Base-by-base conservation (phyloP, 805 yeast genomes). In the Candida quercuum region DNA sequence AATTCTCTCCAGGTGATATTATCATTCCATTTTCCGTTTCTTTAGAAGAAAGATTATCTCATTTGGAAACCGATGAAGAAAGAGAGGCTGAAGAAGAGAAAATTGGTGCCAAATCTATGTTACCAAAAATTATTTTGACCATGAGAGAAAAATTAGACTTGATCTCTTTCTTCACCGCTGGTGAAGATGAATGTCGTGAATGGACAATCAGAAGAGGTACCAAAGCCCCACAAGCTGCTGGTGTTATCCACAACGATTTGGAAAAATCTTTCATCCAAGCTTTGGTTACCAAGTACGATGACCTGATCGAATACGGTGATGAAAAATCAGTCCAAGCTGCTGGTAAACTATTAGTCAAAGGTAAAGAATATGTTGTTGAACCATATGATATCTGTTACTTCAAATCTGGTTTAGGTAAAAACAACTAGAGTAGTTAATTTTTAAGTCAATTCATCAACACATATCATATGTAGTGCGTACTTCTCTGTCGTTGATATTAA, bases 181-280 rank as follows among this genome's bases (percentile, higher is more conserved):
- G 99, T 51, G 84, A 95, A 29, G 86, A 86, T 45, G 99, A 93
- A 69, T 95, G 89, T 35, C 83, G 97, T 63, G 97, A 94, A 66
- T 93, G 99, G 99, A 93, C 99, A 25, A 79, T 93, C 46, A 79
- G 98, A 66, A 70, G 72, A 51, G 94, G 94, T 52, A 84, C 91
- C 33, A 81, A 86, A 52, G 97, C 97, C 37, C 99, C 99, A n/a
- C 88, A 85, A 57, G 98, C 99, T 32, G 99, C 99, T 17, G 98
- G 97, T 61, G 95, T 93, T 32, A 91, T 91, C 54, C 99, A 93
- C 64, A 85, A 89, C 28, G 99, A 91, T 67, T 76, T 91, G 61
- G 89, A 86, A 75, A 86, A 82, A 63, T 91, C 98, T 17, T 93
- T 93, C 61, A 88, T 93, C 55, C 78, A 87, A 53, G 99, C 98